phyloP scores from a whole-genome alignment of 495 filamentous ascomycete genomes.

The Neurospora sp. region DNA sequence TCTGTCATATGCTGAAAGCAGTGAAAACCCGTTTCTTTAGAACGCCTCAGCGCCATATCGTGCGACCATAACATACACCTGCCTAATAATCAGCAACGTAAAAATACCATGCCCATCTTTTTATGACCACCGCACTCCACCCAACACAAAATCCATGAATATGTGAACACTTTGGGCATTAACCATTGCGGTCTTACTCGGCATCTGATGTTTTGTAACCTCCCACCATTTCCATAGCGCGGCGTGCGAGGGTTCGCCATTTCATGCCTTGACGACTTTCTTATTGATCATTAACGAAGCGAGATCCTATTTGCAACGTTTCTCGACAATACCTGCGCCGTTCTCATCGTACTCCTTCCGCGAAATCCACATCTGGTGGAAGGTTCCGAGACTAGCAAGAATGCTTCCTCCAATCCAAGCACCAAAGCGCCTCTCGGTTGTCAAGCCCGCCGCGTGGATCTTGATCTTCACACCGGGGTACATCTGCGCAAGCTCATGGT shows the following conservation, averaged over 20 bases:
- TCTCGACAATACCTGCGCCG: conserved; percentile 61
- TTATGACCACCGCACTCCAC: background rate
- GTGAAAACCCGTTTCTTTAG: background rate
- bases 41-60: background rate
- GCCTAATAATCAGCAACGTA: background rate
- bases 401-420: conserved; percentile 97
- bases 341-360: conserved; percentile 76
- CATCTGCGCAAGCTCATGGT: conserved; percentile 65
- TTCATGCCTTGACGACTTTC: background rate
- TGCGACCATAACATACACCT: background rate
- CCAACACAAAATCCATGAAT: background rate
- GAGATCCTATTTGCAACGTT: conserved; percentile 56
- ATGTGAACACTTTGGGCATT: background rate
- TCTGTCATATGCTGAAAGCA: background rate
- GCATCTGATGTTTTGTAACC: background rate
- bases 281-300: background rate
- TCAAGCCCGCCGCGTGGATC: conserved; percentile 75
- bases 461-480: conserved; percentile 77
- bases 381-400: conserved; percentile 90
- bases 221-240: background rate
- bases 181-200: background rate
- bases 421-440: conserved; percentile 77
- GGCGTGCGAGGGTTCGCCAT: background rate
- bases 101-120: background rate
- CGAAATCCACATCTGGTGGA: conserved; percentile 98